Percentiles rank a stretch among this genome's conserved stretches.
These are phyloP conservation scores for Diaporthe sp. DNA, from an alignment of 2,329 filamentous ascomycete species.

Conservation along the genomic window DNA sequence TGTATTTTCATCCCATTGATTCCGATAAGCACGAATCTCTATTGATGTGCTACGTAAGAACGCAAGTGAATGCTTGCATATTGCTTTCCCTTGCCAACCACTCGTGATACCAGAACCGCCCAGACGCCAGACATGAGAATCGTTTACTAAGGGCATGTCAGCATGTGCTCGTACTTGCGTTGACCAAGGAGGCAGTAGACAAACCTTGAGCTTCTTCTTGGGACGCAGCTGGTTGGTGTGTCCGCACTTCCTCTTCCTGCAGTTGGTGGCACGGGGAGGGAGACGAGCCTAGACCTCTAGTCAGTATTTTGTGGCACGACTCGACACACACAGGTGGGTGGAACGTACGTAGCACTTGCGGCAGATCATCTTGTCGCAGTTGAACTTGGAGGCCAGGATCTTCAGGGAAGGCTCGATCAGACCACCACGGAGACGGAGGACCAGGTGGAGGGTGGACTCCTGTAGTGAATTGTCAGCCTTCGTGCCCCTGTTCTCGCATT, in stretches of 20 bases:
- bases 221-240: conserved; percentile 99
- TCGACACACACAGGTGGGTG: neutral
- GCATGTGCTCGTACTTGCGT: neutral
- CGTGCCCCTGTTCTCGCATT: conserved; percentile 4
- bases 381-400: conserved; percentile 98
- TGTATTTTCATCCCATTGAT: conserved; percentile 30
- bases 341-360: conserved; percentile 98
- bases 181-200: neutral
- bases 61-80: conserved; percentile 25
- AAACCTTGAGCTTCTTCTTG: conserved; percentile 86
- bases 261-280: conserved; percentile 99
- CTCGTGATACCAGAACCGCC: conserved; percentile 43
- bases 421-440: conserved; percentile 98
- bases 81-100: conserved; percentile 41
- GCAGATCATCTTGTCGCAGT: conserved; percentile 99
- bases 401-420: conserved; percentile 99
- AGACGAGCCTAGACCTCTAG: conserved; percentile 72
- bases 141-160: conserved; percentile 76
- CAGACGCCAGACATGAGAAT: conserved; percentile 54
- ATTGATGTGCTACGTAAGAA: conserved; percentile 29
- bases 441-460: conserved; percentile 98
- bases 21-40: conserved; percentile 30
- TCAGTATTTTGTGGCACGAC: conserved; percentile 37
- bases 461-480: conserved; percentile 49
- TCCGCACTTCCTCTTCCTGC: conserved; percentile 99